phyloP scores from a whole-genome alignment of 352 stramenopile genomes.

The Phytophthora cactorum region DNA sequence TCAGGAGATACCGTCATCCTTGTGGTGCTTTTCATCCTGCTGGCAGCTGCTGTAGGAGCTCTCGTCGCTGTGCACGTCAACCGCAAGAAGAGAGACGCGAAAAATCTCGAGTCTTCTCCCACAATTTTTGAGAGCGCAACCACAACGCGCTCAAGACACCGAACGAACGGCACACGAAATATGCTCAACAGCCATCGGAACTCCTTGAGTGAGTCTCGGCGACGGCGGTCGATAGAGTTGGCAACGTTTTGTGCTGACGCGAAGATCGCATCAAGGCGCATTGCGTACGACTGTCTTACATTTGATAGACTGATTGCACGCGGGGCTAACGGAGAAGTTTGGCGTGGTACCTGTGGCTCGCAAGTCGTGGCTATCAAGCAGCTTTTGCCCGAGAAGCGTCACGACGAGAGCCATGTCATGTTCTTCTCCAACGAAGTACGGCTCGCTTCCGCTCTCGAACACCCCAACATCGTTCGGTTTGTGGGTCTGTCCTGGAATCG shows the following conservation, averaged over 20 bases:
- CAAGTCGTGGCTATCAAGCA: conserved; percentile 68
- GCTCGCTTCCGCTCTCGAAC: conserved; percentile 49
- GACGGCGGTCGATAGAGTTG: conserved; percentile 45
- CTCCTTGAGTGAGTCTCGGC: conserved; percentile 25
- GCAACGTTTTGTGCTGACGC: conserved; percentile 43
- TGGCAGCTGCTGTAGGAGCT: conserved; percentile 22
- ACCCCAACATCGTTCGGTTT: conserved; percentile 77
- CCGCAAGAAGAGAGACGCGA: conserved; percentile 20
- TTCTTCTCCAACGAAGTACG: conserved; percentile 65
- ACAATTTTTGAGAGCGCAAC: conserved; percentile 26
- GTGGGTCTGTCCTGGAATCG: conserved; percentile 64
- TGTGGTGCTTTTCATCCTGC: conserved; percentile 30
- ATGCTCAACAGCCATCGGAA: conserved; percentile 6
- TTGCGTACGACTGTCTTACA: conserved; percentile 44
- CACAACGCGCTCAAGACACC: conserved; percentile 26
- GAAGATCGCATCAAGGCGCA: conserved; percentile 55
- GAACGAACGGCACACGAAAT: conserved; percentile 2
- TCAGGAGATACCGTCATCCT: conserved; percentile 29
- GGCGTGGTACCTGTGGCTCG: conserved; percentile 46
- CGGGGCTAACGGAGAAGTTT: conserved; percentile 70
- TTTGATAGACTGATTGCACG: conserved; percentile 53
- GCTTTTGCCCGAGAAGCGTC: conserved; percentile 55
- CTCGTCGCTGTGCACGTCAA: conserved; percentile 26
- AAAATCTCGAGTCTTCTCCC: conserved; percentile 18
- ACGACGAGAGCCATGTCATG: conserved; percentile 45